phyloP scores from a whole-genome alignment of 805 yeast genomes.

The Teunomyces tritomae region DNA sequence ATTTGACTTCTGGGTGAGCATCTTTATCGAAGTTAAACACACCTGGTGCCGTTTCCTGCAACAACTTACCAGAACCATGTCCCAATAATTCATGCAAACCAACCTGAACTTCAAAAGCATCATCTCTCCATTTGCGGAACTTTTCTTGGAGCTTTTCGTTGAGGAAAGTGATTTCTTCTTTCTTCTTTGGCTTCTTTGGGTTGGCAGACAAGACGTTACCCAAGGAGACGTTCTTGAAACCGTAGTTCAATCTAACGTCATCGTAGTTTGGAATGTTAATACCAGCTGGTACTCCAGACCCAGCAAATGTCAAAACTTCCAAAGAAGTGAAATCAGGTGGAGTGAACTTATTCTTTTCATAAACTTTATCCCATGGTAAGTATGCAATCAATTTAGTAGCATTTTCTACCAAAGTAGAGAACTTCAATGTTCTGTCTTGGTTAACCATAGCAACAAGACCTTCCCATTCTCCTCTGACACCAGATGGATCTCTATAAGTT shows the following conservation, averaged over 20 bases:
- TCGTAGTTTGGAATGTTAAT: slow-evolving; percentile 92
- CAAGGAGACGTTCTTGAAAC: slow-evolving; percentile 85
- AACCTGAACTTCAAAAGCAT: slow-evolving; percentile 89
- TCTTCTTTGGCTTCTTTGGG: slow-evolving; percentile 60
- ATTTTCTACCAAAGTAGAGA: slow-evolving; percentile 61
- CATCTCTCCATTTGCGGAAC: slow-evolving; percentile 70
- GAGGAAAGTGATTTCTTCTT: slow-evolving; percentile 68
- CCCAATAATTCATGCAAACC: slow-evolving; percentile 91
- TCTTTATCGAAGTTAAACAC: slow-evolving; percentile 67
- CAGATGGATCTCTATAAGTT: slow-evolving; percentile 89
- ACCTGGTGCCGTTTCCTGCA: slow-evolving; percentile 55
- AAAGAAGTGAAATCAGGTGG: slow-evolving; percentile 92
- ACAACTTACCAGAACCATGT: slow-evolving; percentile 85
- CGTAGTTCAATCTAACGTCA: slow-evolving; percentile 77
- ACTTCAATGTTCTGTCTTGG: slow-evolving; percentile 80
- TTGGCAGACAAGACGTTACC: slow-evolving; percentile 80
- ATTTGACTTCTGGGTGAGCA: slow-evolving; percentile 65
- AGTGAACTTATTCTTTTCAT: slow-evolving; percentile 80
- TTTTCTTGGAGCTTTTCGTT: slow-evolving; percentile 49
- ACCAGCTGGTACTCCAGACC: slow-evolving; percentile 90
- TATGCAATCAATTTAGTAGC: slow-evolving; percentile 63
- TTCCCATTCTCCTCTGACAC: slow-evolving; percentile 93
- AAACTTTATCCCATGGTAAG: slow-evolving; percentile 76
- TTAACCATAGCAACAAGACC: slow-evolving; percentile 88
- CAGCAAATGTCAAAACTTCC: slow-evolving; percentile 86